phyloP scores from a whole-genome alignment of 1,139 yeast genomes.

The Yamadazyma taylorii region DNA sequence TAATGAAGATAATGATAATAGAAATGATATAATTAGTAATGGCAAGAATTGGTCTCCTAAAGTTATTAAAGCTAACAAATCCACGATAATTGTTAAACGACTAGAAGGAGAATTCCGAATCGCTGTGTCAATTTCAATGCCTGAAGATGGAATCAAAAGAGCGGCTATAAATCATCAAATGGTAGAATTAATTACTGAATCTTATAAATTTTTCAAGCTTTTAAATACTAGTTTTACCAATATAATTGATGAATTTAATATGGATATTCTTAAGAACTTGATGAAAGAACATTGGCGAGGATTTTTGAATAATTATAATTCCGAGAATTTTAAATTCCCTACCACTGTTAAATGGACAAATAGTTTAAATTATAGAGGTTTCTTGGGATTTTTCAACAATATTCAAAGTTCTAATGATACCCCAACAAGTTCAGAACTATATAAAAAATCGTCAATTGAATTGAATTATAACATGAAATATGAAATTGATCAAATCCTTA shows the following conservation, averaged over 20 bases:
- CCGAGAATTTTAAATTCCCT: constrained; percentile 23
- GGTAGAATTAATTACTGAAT: constrained; percentile 21
- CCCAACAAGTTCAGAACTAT: constrained; percentile 9
- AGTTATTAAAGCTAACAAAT: constrained; percentile 27
- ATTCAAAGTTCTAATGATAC: neutral
- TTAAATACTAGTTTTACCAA: constrained; percentile 26
- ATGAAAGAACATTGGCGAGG: constrained; percentile 32
- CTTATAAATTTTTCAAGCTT: constrained; percentile 28
- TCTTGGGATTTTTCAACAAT: constrained; percentile 31
- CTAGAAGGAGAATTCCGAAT: constrained; percentile 29
- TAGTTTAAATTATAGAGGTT: constrained; percentile 36
- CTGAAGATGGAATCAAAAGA: constrained; percentile 17
- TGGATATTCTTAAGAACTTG: constrained; percentile 17
- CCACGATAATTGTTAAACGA: constrained; percentile 27
- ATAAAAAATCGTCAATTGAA: constrained; percentile 33
- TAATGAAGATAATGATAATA: constrained; percentile 2
- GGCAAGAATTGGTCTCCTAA: constrained; percentile 13
- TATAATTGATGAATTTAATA: constrained; percentile 19
- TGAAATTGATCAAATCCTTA: constrained; percentile 22
- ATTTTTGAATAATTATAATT: constrained; percentile 29
- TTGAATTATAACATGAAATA: constrained; percentile 17
- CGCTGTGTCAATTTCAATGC: constrained; percentile 28
- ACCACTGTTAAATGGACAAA: constrained; percentile 38
- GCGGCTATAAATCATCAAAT: constrained; percentile 30
- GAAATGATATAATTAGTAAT: neutral